These are phyloP conservation scores for Anisodus acutangulus DNA, from an alignment of 257 asterid genomes.

Conservation along the genomic window DNA sequence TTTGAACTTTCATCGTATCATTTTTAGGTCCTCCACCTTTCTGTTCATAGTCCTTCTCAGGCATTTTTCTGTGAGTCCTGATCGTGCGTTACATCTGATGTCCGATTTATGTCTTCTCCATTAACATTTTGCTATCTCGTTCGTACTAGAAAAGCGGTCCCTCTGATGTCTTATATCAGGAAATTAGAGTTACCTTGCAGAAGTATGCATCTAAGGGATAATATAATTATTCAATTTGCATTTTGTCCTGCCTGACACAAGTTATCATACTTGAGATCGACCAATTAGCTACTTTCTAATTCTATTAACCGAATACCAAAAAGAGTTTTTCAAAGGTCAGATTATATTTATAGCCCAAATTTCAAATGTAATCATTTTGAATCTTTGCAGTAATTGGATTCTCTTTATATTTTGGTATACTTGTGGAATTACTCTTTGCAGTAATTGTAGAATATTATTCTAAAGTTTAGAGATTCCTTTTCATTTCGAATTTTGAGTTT, in stretches of 20 bases:
- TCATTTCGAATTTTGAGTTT: neutral
- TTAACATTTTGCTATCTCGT: neutral
- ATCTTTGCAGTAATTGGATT: neutral
- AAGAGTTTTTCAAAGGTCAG: neutral
- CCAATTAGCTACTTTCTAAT: neutral
- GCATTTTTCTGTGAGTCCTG: neutral
- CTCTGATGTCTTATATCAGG: constrained; percentile 6
- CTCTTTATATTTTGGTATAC: neutral
- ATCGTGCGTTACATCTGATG: neutral
- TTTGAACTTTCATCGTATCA: neutral
- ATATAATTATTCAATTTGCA: neutral
- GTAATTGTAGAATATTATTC: neutral
- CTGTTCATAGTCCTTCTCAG: neutral
- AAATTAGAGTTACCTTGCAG: neutral
- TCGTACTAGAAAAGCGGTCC: neutral
- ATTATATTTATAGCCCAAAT: neutral
- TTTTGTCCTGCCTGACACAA: neutral
- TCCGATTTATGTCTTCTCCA: neutral
- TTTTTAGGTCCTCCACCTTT: neutral
- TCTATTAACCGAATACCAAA: neutral
- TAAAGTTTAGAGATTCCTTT: neutral
- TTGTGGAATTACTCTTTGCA: neutral
- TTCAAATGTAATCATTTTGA: neutral
- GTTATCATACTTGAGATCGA: constrained; percentile 4
- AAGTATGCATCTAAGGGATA: neutral